A percentile compares a stretch with the other conserved stretches of the same genome.
phyloP scores from a whole-genome alignment of 2,329 filamentous ascomycete genomes.

The Lizonia empirigonia region DNA sequence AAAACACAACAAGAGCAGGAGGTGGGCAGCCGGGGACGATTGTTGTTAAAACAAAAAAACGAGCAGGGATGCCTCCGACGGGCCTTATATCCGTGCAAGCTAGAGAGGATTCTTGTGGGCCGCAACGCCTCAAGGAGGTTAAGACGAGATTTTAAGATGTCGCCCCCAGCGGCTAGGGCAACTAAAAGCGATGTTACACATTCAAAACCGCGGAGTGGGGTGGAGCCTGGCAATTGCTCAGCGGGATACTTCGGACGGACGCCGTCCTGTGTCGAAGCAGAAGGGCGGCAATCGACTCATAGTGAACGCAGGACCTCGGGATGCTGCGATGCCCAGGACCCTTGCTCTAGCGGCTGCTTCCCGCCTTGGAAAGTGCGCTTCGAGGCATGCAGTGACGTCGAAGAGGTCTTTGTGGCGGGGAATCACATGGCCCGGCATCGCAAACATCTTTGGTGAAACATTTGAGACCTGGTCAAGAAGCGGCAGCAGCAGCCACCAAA shows the following conservation, averaged over 20 bases:
- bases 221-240: conserved; percentile 16
- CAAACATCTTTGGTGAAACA: background rate
- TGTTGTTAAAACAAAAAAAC: conserved; percentile 5
- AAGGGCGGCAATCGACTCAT: conserved; percentile 11
- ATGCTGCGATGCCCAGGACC: conserved; percentile 2
- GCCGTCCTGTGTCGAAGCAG: background rate
- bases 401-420: background rate
- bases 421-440: background rate
- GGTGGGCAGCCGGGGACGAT: background rate
- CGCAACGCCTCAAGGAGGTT: conserved; percentile 14
- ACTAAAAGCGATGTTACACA: conserved; percentile 4
- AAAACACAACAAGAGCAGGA: background rate
- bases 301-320: background rate
- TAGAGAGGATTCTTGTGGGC: conserved; percentile 5
- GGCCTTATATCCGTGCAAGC: conserved; percentile 15
- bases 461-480: conserved; percentile 1
- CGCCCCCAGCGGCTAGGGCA: conserved; percentile 13
- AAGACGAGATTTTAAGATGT: conserved; percentile 17
- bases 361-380: background rate
- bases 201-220: background rate
- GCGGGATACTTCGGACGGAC: conserved; percentile 23
- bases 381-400: conserved; percentile 4
- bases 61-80: conserved; percentile 7
- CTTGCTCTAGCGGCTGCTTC: conserved; percentile 6
- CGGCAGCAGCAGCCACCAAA: background rate